Base-by-base conservation (phyloP, 176 grass and related monocot genomes). In the Oryza rufipogon region DNA sequence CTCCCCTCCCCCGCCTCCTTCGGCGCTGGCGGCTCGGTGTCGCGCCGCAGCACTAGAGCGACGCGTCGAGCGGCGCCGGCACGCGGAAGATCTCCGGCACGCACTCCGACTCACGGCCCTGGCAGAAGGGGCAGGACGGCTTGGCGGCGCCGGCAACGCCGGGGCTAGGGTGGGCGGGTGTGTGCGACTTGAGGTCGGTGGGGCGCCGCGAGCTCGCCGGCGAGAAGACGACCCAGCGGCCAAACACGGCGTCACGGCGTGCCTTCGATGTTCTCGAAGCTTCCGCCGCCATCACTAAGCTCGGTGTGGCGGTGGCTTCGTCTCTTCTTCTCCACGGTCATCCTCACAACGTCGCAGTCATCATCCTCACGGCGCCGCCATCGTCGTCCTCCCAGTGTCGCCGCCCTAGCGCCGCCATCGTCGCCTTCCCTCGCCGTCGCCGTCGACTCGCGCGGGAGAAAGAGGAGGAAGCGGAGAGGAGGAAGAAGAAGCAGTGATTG, bases 1-100 rank as follows among this genome's bases (percentile, higher is more conserved):
- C 2, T 7, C 8, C 47, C 61, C 58, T 66, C n/a, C 36, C 12
- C 52, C 46, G 16, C 77, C 38, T 66, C 79, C 13, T 46, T 48
- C 36, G 49, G 75, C 23, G 23, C 23, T 25, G 23, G 23, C 73
- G 89, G 89, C 72, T 87, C 83, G 8, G 64, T 2, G 74, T 99
- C 96, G 56, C 93, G 96, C 80, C 86, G 87, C 45, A 96, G 88
- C 42, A 93, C 93, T 3, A 96, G 11, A 82, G 67, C 11, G 85
- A 4, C 11, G 7, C 36, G 4, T 46, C 88, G 74, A 48, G 52
- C 26, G 13, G 19, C 30, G 69, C 41, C 49, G 83, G 89, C 3
- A 95, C 63, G 46, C 96, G 93, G 81, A 99, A 99, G 81, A 99
- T 99, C 87, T 99, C 84, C 13, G 96, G 96, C 6, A 93, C 91